Percentiles rank a stretch among this genome's conserved stretches.
phyloP scores from a whole-genome alignment of 306 rosid genomes.

The Vigna mungo region DNA sequence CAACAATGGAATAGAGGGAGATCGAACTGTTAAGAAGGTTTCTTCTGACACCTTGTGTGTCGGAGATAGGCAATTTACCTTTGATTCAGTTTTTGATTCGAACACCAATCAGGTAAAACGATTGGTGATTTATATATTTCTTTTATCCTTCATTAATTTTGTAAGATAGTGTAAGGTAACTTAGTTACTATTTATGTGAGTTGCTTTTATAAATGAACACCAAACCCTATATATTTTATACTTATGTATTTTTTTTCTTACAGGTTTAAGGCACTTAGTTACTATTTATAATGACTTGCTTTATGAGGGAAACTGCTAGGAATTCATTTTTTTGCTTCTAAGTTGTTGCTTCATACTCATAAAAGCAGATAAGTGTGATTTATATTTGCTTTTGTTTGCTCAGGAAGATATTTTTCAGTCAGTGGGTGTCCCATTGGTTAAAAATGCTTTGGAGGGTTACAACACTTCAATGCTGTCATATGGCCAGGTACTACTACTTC shows the following conservation, averaged over 20 bases:
- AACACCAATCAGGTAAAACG: constrained; percentile 70
- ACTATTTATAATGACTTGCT: constrained; percentile 21
- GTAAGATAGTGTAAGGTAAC: constrained; percentile 7
- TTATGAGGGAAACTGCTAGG: constrained; percentile 1
- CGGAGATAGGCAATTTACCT: constrained; percentile 66
- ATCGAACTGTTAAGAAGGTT: constrained; percentile 65
- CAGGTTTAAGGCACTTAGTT: constrained; percentile 4
- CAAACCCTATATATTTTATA: not conserved
- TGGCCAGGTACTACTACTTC: constrained; percentile 83
- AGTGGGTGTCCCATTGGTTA: constrained; percentile 83
- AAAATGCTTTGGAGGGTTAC: constrained; percentile 88
- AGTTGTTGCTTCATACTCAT: constrained; percentile 25
- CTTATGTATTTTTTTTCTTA: not conserved
- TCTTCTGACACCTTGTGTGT: constrained; percentile 66
- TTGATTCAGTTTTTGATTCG: constrained; percentile 80
- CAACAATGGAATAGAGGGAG: constrained; percentile 53
- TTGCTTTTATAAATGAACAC: constrained; percentile 13
- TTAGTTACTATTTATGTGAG: constrained; percentile 11
- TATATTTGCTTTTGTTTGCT: constrained; percentile 41
- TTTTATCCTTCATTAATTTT: not conserved
- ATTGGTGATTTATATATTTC: constrained; percentile 12
- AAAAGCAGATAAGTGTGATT: constrained; percentile 35
- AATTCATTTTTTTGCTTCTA: constrained; percentile 37
- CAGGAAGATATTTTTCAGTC: constrained; percentile 87
- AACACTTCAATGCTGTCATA: constrained; percentile 83